Base-by-base conservation (phyloP, 73 alveolate species). In the Durusdinium trenchii region DNA sequence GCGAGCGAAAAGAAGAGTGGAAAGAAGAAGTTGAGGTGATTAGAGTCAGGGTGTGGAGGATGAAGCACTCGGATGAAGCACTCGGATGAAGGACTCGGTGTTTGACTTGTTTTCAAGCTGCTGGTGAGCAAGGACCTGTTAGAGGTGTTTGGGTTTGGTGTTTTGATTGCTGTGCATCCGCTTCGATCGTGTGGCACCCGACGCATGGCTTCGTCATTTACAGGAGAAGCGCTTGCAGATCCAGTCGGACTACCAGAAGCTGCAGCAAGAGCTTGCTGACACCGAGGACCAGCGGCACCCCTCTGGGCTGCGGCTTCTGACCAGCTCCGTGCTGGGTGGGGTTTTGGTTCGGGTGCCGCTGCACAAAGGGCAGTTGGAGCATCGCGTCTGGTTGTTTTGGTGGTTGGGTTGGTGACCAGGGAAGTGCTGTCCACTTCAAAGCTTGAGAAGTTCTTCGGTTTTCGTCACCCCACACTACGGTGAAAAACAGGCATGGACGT, bases 201-300 rank as follows among this genome's bases (percentile, higher is more conserved):
- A 12, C 23, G 69, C 32, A 23, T 57, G 69, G 69, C 23, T 57
- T 57, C 23, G 69, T 16, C 69, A 57, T 40, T 28, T 3, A 54
- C 54, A 91, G 98, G 98, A 91, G 98, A 69, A 52, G 89, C 87
- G 98, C 47, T 52, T 67, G 87, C 98, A 91, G 75, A 91, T 91
- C 89, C 98, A 91, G 47, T 52, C 62, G 75, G 98, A 91, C 43
- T 91, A 60, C 35, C 86, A 71, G 38, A 91, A 91, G 98, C 90
- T 47, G 4, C 98, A 91, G 45, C 61, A 69, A 14, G 98, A 91
- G 98, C 89, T 91, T 51, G 98, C 98, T 0, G 98, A 91, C 76
- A 91, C 98, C 43, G 98, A 91, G 98, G 98, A 75, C 42, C 1
- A 16, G 35, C n/a, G 23, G 54, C 10, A 76, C 12, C 6, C 35